A percentile compares a stretch with the other conserved stretches of the same genome.
Conservation (phyloP, 2,329 filamentous ascomycete species). For the Ophiostoma fasciatum region DNA sequence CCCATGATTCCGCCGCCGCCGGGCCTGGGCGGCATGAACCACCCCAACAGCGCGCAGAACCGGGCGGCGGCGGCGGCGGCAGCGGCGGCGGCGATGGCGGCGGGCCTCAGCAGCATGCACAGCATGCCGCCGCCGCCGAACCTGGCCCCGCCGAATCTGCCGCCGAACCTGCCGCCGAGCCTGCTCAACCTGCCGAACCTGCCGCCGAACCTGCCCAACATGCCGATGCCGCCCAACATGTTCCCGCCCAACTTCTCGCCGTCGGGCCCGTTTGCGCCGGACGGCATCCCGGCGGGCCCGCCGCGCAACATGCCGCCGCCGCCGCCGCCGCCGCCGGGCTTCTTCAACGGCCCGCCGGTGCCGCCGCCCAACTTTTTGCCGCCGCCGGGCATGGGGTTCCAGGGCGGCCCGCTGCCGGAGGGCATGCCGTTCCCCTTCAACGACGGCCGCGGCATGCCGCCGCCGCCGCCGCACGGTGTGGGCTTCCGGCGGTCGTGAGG, state of each 20-base stretch:
- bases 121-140: conserved; percentile 23
- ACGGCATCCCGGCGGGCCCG: conserved; percentile 30
- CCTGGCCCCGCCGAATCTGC: conserved; percentile 6
- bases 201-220: conserved; percentile 6
- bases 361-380: conserved; percentile 33
- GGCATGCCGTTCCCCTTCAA: conserved; percentile 33
- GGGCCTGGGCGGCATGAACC: conserved; percentile 32
- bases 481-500: conserved; percentile 9
- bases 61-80: conserved; percentile 39
- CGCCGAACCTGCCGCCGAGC: neutral
- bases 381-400: conserved; percentile 41
- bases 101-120: too few relatives aligned
- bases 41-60: conserved; percentile 13
- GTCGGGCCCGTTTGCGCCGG: conserved; percentile 27
- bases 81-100: too few relatives aligned
- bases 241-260: conserved; percentile 48
- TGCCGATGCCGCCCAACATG: conserved; percentile 20
- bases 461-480: conserved; percentile 9
- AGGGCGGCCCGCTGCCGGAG: conserved; percentile 33
- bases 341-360: conserved; percentile 24
- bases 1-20: conserved; percentile 46
- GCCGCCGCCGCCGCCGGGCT: conserved; percentile 44
- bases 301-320: conserved; percentile 37
- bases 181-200: conserved; percentile 6
- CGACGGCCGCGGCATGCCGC: conserved; percentile 26